Percentiles rank a stretch among this genome's conserved stretches.
Conservation (phyloP, 1,284 basidiomycete genomes). For the Gymnopus androsaceus region DNA sequence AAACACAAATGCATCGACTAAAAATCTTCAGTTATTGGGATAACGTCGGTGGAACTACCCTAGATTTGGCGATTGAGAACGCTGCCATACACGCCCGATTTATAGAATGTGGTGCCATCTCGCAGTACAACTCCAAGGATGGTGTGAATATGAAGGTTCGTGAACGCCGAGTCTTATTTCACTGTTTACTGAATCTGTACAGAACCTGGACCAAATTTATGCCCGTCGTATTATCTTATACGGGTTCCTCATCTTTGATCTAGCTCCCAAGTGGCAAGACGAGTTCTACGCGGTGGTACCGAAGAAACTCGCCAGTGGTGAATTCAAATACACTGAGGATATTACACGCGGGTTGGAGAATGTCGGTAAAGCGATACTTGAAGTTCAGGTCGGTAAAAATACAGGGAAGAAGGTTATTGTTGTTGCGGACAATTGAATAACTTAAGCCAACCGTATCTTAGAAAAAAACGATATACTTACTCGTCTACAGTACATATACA, state of each 20-base stretch:
- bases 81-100: background rate
- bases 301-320: constrained; percentile 43
- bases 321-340: constrained; percentile 53
- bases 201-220: constrained; percentile 37
- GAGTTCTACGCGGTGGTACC: constrained; percentile 52
- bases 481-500: too few relatives aligned
- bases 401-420: too few relatives aligned
- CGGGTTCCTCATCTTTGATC: constrained; percentile 59
- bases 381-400: too few relatives aligned
- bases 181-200: background rate
- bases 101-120: constrained; percentile 14
- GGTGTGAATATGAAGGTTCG: constrained; percentile 31
- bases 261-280: constrained; percentile 37
- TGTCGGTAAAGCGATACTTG: too few relatives aligned
- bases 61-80: constrained; percentile 54
- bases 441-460: too few relatives aligned
- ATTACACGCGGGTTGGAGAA: too few relatives aligned
- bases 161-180: background rate
- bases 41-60: constrained; percentile 67
- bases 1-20: too few relatives aligned
- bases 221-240: constrained; percentile 48
- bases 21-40: constrained; percentile 40
- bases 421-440: too few relatives aligned
- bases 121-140: constrained; percentile 33
- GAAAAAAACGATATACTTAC: too few relatives aligned